Conservation (phyloP, 140 eudicot species). For the Erigeron philadelphicus region DNA sequence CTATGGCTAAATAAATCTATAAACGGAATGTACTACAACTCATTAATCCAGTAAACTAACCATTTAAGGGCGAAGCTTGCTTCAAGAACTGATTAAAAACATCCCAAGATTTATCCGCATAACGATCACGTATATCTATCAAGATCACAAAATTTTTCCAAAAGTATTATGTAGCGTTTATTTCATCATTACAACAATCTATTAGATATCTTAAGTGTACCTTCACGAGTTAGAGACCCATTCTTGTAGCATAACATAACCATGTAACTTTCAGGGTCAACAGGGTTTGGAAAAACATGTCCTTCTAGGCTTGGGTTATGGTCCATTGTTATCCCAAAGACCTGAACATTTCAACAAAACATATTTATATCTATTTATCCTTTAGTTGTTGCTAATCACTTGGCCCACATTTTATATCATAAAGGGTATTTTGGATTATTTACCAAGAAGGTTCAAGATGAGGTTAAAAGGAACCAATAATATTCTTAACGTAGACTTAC, state of each 20-base stretch:
- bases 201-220: conserved; percentile 29
- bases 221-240: conserved; percentile 95
- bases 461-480: conserved; percentile 7
- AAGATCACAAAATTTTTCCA: conserved; percentile 20
- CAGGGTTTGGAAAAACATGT: conserved; percentile 89
- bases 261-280: conserved; percentile 79
- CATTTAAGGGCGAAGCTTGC: conserved; percentile 67
- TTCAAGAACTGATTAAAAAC: conserved; percentile 49
- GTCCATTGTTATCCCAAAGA: conserved; percentile 75
- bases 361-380: background rate
- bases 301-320: conserved; percentile 84
- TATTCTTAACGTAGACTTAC: conserved; percentile 36
- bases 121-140: conserved; percentile 63
- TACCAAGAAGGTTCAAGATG: conserved; percentile 1
- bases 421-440: conserved; percentile 9
- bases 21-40: background rate
- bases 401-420: background rate
- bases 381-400: background rate
- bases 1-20: conserved; percentile 1
- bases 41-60: conserved; percentile 33
- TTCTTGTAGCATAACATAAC: conserved; percentile 90
- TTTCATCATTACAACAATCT: background rate
- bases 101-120: conserved; percentile 80
- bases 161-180: background rate
- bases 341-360: conserved; percentile 33